Conservation (phyloP, 1,284 basidiomycete genomes). For the Pyrrhoderma lamaoense region DNA sequence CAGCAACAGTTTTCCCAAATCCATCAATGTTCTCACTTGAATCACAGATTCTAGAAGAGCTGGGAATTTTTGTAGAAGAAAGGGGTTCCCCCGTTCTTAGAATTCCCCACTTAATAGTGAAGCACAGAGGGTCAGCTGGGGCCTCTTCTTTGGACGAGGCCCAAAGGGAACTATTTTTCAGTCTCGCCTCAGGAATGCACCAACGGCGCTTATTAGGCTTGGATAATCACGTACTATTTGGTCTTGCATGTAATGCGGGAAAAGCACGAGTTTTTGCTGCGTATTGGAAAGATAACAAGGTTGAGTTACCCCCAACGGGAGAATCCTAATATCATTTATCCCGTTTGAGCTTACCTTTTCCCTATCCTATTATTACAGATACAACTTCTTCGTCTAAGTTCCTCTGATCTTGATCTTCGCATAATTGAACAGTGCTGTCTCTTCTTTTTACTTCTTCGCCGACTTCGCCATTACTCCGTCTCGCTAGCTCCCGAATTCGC, state of each 20-base stretch:
- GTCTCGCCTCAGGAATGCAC: slow-evolving; percentile 3
- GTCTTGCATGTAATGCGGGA: slow-evolving; percentile 2
- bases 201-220: slow-evolving; percentile 4
- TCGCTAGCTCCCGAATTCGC: neutral
- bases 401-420: slow-evolving; percentile 3
- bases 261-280: neutral
- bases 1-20: slow-evolving; percentile 6
- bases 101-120: slow-evolving; percentile 3
- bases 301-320: neutral
- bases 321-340: no score
- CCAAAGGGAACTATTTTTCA: slow-evolving; percentile 4
- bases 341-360: neutral
- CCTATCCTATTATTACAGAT: slow-evolving; percentile 1
- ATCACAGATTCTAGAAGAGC: slow-evolving; percentile 4
- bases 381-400: slow-evolving; percentile 5
- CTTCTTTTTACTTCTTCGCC: slow-evolving; percentile 5
- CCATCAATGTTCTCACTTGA: slow-evolving; percentile 6
- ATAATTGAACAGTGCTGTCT: slow-evolving; percentile 4
- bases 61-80: neutral
- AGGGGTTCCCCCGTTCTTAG: neutral
- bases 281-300: slow-evolving; percentile 10
- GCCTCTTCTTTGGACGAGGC: neutral
- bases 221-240: slow-evolving; percentile 7
- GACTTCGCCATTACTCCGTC: neutral
- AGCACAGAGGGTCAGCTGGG: neutral